Conservation (phyloP, 164 flowering plant genomes). For the Dillenia suffruticosa region DNA sequence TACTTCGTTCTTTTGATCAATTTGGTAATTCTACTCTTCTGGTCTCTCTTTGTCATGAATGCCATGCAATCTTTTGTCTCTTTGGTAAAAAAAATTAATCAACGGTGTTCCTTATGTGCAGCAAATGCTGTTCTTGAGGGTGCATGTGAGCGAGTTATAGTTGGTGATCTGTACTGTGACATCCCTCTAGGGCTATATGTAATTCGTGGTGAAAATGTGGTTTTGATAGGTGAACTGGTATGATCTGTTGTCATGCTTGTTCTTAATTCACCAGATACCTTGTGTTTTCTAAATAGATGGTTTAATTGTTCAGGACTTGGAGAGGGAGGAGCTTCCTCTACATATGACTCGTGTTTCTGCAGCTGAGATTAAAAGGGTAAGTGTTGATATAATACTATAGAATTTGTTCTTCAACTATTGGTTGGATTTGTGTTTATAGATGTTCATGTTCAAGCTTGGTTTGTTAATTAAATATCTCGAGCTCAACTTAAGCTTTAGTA, state of each 20-base stretch:
- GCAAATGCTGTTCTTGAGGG: slow-evolving; percentile 97
- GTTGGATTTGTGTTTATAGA: too few relatives aligned
- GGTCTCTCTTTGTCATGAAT: neutral
- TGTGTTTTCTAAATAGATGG: too few relatives aligned
- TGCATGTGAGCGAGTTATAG: slow-evolving; percentile 89
- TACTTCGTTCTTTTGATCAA: slow-evolving; percentile 90
- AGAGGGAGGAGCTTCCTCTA: slow-evolving; percentile 76
- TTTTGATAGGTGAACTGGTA: slow-evolving; percentile 93
- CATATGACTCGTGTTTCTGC: slow-evolving; percentile 73
- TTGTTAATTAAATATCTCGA: too few relatives aligned
- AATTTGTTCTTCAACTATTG: too few relatives aligned
- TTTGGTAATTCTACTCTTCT: slow-evolving; percentile 44
- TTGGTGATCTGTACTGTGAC: slow-evolving; percentile 86
- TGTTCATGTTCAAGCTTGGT: too few relatives aligned
- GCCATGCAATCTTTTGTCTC: neutral
- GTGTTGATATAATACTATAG: neutral
- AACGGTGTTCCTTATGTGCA: slow-evolving; percentile 13
- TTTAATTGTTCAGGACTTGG: slow-evolving; percentile 47
- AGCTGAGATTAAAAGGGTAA: slow-evolving; percentile 70
- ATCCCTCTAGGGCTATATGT: slow-evolving; percentile 91
- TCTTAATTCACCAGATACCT: too few relatives aligned
- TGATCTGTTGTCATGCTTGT: neutral
- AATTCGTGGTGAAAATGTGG: slow-evolving; percentile 95
- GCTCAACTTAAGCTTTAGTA: too few relatives aligned
- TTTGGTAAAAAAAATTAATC: neutral